A percentile compares a stretch with the other conserved stretches of the same genome.
Conservation (phyloP, 2,329 filamentous ascomycete species). For the Microsporum ferrugineum region DNA sequence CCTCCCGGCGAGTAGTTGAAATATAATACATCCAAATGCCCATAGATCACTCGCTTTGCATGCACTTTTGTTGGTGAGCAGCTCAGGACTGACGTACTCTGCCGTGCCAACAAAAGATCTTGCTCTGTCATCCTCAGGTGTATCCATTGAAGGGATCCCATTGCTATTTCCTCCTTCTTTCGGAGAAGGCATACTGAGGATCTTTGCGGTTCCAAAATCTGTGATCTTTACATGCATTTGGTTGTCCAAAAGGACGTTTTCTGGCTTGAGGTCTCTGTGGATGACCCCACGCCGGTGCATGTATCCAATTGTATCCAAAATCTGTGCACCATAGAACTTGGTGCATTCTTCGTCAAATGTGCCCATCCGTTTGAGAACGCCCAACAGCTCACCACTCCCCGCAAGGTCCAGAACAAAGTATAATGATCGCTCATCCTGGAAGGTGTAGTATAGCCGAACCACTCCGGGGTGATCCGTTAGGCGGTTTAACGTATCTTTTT, state of each 20-base stretch:
- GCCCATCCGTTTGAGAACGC: conserved; percentile 83
- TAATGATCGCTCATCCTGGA: conserved; percentile 88
- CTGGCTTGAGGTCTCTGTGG: conserved; percentile 90
- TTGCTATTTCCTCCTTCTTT: conserved; percentile 33
- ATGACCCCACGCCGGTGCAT: conserved; percentile 97
- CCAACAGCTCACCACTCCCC: conserved; percentile 80
- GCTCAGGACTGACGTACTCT: conserved; percentile 93
- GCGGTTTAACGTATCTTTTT: conserved; percentile 94
- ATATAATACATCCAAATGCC: conserved; percentile 97
- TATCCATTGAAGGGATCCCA: conserved; percentile 38
- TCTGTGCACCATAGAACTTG: conserved; percentile 87
- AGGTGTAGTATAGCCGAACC: conserved; percentile 94
- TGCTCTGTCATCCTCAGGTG: conserved; percentile 58
- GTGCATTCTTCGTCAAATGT: conserved; percentile 95
- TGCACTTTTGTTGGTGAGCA: conserved; percentile 92
- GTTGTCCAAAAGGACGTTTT: conserved; percentile 89
- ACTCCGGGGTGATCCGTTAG: conserved; percentile 94
- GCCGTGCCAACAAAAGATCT: conserved; percentile 96
- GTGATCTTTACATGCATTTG: conserved; percentile 98
- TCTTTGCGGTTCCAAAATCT: conserved; percentile 96
- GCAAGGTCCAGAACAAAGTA: conserved; percentile 96
- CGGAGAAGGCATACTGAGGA: conserved; percentile 51
- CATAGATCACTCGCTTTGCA: conserved; percentile 97
- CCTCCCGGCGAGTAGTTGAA: conserved; percentile 86
- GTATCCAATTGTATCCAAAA: conserved; percentile 90